Percentiles rank a stretch among this genome's conserved stretches.
Conservation (phyloP, 139 green algal genomes). For the Mesotaenium endlicherianum region DNA sequence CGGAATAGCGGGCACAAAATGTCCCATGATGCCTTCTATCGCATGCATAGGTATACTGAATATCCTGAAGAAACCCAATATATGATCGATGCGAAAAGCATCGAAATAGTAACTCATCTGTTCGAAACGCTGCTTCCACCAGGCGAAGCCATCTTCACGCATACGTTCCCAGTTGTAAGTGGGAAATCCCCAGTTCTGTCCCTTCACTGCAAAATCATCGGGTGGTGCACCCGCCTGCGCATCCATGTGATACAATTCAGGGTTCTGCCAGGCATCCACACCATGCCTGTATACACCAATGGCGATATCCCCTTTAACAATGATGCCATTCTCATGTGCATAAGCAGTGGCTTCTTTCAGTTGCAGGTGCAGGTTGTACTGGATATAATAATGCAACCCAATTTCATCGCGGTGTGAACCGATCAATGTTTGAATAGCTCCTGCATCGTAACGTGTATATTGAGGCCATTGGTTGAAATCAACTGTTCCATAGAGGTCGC, state of each 20-base stretch:
- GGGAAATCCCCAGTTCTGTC: constrained; percentile 94
- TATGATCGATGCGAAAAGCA: constrained; percentile 92
- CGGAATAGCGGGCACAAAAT: no score
- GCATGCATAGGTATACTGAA: no score
- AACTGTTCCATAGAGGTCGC: constrained; percentile 76
- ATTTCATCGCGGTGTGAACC: constrained; percentile 49
- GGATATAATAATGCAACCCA: constrained; percentile 72
- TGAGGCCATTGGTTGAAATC: constrained; percentile 85
- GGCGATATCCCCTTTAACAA: constrained; percentile 93
- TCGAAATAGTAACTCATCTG: constrained; percentile 83
- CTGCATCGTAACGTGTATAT: neutral
- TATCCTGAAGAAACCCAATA: constrained; percentile 96
- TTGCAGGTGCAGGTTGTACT: constrained; percentile 77
- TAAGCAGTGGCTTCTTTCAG: constrained; percentile 68
- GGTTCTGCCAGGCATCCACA: constrained; percentile 86
- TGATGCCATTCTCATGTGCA: constrained; percentile 63
- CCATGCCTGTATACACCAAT: constrained; percentile 90
- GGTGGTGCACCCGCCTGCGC: constrained; percentile 80
- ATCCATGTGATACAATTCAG: constrained; percentile 83
- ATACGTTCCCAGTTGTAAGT: constrained; percentile 96
- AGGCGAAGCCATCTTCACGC: constrained; percentile 77
- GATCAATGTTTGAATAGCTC: neutral
- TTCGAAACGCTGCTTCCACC: constrained; percentile 65
- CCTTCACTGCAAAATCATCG: constrained; percentile 81
- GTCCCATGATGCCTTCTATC: no score